Evolutionary conservation across 768 basidiomycete genomes (phyloP).

Genomic region (Mycena epipterygia): DNA sequence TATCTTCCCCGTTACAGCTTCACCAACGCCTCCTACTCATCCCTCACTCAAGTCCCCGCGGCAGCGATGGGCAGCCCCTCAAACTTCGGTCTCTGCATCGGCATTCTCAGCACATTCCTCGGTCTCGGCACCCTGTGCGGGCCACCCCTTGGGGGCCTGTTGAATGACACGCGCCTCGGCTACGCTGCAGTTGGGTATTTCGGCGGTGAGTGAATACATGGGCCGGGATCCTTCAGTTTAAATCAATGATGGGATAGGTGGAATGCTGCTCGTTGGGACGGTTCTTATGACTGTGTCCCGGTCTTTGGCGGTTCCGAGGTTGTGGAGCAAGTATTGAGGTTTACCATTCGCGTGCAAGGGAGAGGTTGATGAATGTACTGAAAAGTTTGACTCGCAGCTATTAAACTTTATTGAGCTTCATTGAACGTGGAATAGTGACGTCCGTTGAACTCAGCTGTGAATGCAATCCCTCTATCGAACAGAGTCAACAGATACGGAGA

Average conservation of each 20-base stretch:
- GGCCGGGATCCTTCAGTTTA: not conserved
- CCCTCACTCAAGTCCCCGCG: not conserved
- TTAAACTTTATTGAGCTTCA: too few species aligned
- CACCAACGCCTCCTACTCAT: not conserved
- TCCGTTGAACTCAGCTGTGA: too few species aligned
- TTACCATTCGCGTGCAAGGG: too few species aligned
- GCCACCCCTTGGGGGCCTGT: not conserved
- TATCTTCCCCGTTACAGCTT: too few species aligned
- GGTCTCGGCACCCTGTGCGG: constrained; percentile 3
- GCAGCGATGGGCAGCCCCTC: not conserved
- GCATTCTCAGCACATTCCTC: not conserved
- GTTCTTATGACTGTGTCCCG: not conserved
- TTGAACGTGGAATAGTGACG: too few species aligned
- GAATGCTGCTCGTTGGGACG: not conserved
- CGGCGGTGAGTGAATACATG: not conserved
- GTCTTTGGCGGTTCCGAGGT: not conserved
- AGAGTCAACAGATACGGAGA: too few species aligned
- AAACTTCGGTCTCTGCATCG: not conserved
- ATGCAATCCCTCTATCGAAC: too few species aligned
- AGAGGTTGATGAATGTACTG: too few species aligned
- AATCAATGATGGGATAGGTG: not conserved
- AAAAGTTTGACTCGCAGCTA: too few species aligned
- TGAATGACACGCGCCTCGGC: not conserved
- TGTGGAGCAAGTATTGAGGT: not conserved
- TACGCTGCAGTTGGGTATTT: not conserved